Base-by-base conservation (phyloP, 2,329 filamentous ascomycete species). In the Chalaropsis thielavioides region DNA sequence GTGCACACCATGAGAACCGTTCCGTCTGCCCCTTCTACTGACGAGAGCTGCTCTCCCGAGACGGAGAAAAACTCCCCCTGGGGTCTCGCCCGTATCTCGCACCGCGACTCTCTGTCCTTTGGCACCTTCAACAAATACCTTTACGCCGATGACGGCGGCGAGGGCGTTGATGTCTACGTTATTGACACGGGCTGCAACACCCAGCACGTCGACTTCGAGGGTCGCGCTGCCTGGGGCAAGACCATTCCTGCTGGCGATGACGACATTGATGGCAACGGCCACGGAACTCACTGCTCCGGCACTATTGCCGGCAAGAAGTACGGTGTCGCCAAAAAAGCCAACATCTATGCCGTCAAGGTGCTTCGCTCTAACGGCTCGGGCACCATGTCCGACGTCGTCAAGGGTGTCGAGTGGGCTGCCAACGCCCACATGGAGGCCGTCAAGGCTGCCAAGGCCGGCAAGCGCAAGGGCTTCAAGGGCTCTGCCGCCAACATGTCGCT, bases 401-500 rank as follows among this genome's bases (percentile, higher is more conserved):
- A 95, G 81, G 94, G 94, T 76, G 94, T 99, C 69, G 92, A 99
- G 79, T 97, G 84, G 79, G 94, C 94, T 72, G 92, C 90, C 70
- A 83, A 86, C 73, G 78, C 84, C 70, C 95, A 99, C 78, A 72
- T 83, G 62, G 83, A 89, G 75, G 84, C 92, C 75, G 84, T 87
- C 71, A 83, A 87, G 76, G 80, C 79, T 68, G 89, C 89, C 72
- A 95, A 95, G 87, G 81, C 83, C 65, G 90, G 90, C 72, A 91
- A 95, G 81, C 86, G 85, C 78, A 89, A 97, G 88, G 89, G 88
- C 75, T 97, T 96, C 88, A 97, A 97, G 87, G 94, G 94, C 74
- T 96, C 90, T 70, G 88, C 92, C 74, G 94, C 95, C 80, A 99
- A 99, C 86, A 99, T 99, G 94, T 95, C 89, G 74, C 88, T 99